A percentile compares a stretch with the other conserved stretches of the same genome.
Conservation (phyloP, 2,329 filamentous ascomycete genomes). For the Penicillium freii region DNA sequence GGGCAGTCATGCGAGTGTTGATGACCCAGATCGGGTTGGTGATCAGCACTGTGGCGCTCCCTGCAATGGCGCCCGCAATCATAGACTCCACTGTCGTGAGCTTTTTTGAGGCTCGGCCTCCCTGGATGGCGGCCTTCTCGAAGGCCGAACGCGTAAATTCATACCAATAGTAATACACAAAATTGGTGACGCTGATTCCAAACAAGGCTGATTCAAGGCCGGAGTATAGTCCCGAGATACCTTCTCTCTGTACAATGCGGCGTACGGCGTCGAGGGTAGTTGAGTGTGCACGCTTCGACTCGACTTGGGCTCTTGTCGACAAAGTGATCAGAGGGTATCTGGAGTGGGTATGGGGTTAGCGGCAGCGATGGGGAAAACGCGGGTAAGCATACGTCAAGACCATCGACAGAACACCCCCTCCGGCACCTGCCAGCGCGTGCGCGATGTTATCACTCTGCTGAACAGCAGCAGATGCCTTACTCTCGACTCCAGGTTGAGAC, state of each 20-base stretch:
- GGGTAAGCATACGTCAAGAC: slow-evolving; percentile 69
- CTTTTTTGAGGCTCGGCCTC: slow-evolving; percentile 72
- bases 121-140: slow-evolving; percentile 67
- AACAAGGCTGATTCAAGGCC: slow-evolving; percentile 93
- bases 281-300: slow-evolving; percentile 87
- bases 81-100: slow-evolving; percentile 92
- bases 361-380: slow-evolving; percentile 2
- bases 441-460: slow-evolving; percentile 96
- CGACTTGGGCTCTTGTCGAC: slow-evolving; percentile 94
- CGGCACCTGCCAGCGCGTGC: slow-evolving; percentile 87
- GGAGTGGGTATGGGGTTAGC: slow-evolving; percentile 17
- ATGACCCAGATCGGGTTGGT: slow-evolving; percentile 99
- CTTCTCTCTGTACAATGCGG: slow-evolving; percentile 87
- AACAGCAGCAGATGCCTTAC: slow-evolving; percentile 58
- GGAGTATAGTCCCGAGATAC: slow-evolving; percentile 82
- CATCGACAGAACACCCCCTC: slow-evolving; percentile 94
- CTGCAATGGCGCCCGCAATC: slow-evolving; percentile 90
- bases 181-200: slow-evolving; percentile 97
- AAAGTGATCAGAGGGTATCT: slow-evolving; percentile 96
- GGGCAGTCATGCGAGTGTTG: slow-evolving; percentile 96
- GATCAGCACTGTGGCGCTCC: slow-evolving; percentile 87
- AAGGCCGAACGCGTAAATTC: slow-evolving; percentile 93
- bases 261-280: slow-evolving; percentile 79
- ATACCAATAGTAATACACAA: slow-evolving; percentile 99
- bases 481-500: slow-evolving; percentile 40